Percentiles rank a stretch among this genome's conserved stretches.
Conservation (phyloP, 768 basidiomycete genomes). For the Cyclocybe aegerita region DNA sequence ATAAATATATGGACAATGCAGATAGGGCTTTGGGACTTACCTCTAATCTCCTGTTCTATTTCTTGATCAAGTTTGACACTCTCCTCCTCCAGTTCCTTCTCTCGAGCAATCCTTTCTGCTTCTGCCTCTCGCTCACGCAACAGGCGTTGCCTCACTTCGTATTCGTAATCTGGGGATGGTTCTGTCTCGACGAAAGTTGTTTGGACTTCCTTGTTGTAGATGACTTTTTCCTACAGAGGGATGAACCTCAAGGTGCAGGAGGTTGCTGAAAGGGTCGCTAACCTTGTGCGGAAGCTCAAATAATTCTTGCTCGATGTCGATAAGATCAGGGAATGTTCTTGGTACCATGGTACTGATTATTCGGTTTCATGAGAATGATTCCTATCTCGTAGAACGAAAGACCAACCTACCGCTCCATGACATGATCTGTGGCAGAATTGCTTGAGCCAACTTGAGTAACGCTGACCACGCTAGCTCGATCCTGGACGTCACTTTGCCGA, state of each 20-base stretch:
- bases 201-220: slow-evolving; percentile 85
- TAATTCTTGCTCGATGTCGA: slow-evolving; percentile 87
- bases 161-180: slow-evolving; percentile 52
- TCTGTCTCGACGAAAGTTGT: slow-evolving; percentile 68
- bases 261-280: slow-evolving; percentile 9
- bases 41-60: slow-evolving; percentile 85
- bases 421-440: slow-evolving; percentile 63
- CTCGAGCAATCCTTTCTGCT: slow-evolving; percentile 52
- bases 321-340: slow-evolving; percentile 70
- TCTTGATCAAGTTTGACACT: slow-evolving; percentile 81
- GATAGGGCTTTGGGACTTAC: slow-evolving; percentile 29
- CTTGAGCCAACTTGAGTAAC: slow-evolving; percentile 45
- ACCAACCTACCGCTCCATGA: slow-evolving; percentile 61
- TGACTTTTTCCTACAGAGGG: slow-evolving; percentile 62
- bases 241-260: neutral
- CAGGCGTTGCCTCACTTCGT: slow-evolving; percentile 74
- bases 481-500: slow-evolving; percentile 63
- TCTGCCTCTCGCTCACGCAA: slow-evolving; percentile 69
- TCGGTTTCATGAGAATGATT: slow-evolving; percentile 6
- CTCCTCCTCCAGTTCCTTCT: slow-evolving; percentile 81
- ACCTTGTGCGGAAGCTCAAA: slow-evolving; percentile 91
- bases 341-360: slow-evolving; percentile 57
- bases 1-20: neutral
- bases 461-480: slow-evolving; percentile 34
- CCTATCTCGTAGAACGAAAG: neutral